These are phyloP conservation scores for Terana coerulea DNA, from an alignment of 768 basidiomycete species.

Conservation along the genomic window DNA sequence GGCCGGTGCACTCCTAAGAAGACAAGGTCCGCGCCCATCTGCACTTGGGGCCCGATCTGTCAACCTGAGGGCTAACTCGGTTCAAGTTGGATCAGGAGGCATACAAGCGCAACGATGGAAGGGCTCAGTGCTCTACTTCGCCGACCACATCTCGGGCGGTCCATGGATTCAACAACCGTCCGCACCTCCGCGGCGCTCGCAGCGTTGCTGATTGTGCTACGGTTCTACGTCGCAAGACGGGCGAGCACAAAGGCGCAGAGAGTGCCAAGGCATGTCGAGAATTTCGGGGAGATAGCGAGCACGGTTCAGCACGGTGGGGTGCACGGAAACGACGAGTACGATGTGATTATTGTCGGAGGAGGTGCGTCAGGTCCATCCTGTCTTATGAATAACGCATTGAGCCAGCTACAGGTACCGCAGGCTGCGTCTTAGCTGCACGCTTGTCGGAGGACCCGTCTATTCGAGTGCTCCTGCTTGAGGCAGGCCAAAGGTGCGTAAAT, in stretches of 20 bases:
- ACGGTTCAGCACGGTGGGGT: slow-evolving; percentile 7
- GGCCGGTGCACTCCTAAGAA: no score
- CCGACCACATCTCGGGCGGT: no score
- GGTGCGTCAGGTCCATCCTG: no score
- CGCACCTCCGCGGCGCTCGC: slow-evolving; percentile 14
- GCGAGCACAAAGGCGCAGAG: slow-evolving; percentile 1
- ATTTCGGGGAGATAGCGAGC: no score
- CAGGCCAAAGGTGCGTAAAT: slow-evolving; percentile 50
- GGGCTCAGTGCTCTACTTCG: no score
- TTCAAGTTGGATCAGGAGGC: no score
- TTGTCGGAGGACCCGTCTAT: slow-evolving; percentile 52
- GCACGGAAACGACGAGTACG: slow-evolving; percentile 26
- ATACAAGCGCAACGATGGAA: no score
- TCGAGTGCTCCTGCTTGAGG: slow-evolving; percentile 54
- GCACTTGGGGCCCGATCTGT: no score
- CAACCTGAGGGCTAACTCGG: no score
- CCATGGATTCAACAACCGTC: not conserved
- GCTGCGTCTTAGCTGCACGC: slow-evolving; percentile 57
- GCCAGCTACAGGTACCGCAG: slow-evolving; percentile 46
- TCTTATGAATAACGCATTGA: no score
- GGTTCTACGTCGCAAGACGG: slow-evolving; percentile 5
- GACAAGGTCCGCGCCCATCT: no score
- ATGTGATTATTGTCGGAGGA: slow-evolving; percentile 35
- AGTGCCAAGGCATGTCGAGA: no score
- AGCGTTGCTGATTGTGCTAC: slow-evolving; percentile 16